These are phyloP conservation scores for Yarrowia osloensis DNA, from an alignment of 805 yeast species.

Conservation along the genomic window DNA sequence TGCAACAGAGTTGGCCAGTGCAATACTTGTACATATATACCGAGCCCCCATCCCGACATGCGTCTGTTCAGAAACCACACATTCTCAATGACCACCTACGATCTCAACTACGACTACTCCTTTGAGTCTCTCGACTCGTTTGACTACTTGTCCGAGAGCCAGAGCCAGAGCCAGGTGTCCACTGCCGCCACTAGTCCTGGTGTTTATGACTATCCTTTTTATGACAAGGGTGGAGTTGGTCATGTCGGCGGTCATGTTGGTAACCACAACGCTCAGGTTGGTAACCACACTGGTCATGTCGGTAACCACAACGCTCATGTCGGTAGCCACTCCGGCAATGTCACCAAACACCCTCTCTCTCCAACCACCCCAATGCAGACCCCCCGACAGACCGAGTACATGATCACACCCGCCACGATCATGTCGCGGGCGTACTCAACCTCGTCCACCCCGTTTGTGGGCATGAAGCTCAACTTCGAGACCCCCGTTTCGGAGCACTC, in stretches of 20 bases:
- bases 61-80: neutral
- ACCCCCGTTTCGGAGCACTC: neutral
- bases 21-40: neutral
- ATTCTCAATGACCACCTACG: conserved; percentile 18
- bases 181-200: conserved; percentile 24
- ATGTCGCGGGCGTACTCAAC: conserved; percentile 4
- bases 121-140: conserved; percentile 28
- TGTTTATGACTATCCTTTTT: neutral
- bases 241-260: too few species aligned
- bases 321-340: neutral
- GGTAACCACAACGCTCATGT: neutral
- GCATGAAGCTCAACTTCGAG: conserved; percentile 17
- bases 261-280: too few species aligned
- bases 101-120: conserved; percentile 23
- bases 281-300: too few species aligned
- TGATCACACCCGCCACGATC: conserved; percentile 15
- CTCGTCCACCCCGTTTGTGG: conserved; percentile 9
- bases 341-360: neutral
- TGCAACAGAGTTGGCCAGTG: neutral
- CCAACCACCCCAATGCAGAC: conserved; percentile 1
- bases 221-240: neutral
- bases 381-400: neutral
- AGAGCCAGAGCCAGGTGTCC: conserved; percentile 1
- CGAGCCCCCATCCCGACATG: neutral
- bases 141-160: conserved; percentile 11